Percentiles rank a stretch among this genome's conserved stretches.
These are phyloP conservation scores for Pezicula rhizophila DNA, from an alignment of 2,329 filamentous ascomycete species.

Conservation along the genomic window DNA sequence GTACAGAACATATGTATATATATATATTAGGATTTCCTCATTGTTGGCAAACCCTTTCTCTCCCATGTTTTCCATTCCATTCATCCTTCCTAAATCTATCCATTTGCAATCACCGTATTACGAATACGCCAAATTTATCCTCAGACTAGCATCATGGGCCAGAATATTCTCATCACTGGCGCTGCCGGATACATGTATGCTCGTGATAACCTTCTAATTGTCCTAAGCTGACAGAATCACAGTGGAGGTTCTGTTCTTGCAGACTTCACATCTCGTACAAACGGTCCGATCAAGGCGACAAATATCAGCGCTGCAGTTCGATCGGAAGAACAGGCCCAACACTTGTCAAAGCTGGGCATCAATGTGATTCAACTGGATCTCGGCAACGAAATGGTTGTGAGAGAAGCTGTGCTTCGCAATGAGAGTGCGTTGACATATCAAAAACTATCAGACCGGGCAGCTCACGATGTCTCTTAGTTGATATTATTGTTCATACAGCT, in stretches of 20 bases:
- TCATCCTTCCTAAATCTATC: no score
- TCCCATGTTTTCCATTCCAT: no score
- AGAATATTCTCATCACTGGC: conserved; percentile 28
- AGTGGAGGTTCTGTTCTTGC: conserved; percentile 33
- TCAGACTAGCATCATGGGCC: conserved; percentile 7
- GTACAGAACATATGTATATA: no score
- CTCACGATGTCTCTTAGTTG: conserved; percentile 22
- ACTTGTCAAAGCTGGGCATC: conserved; percentile 26
- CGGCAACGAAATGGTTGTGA: conserved; percentile 21
- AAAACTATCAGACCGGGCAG: not conserved
- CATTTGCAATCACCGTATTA: no score
- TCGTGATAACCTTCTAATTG: no score
- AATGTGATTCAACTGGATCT: conserved; percentile 29
- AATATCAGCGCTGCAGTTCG: conserved; percentile 29
- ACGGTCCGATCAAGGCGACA: conserved; percentile 15
- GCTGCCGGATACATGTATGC: conserved; percentile 30
- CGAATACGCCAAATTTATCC: no score
- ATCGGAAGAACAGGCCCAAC: conserved; percentile 27
- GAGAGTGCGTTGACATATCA: conserved; percentile 1
- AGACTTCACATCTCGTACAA: conserved; percentile 22
- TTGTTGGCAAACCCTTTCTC: no score
- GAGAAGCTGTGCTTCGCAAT: conserved; percentile 22
- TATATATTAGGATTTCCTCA: no score
- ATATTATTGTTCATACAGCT: conserved; percentile 32
- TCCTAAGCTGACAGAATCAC: not conserved